Conservation (phyloP, 371 early-diverging fungal genomes). For the Mortierella sp. region DNA sequence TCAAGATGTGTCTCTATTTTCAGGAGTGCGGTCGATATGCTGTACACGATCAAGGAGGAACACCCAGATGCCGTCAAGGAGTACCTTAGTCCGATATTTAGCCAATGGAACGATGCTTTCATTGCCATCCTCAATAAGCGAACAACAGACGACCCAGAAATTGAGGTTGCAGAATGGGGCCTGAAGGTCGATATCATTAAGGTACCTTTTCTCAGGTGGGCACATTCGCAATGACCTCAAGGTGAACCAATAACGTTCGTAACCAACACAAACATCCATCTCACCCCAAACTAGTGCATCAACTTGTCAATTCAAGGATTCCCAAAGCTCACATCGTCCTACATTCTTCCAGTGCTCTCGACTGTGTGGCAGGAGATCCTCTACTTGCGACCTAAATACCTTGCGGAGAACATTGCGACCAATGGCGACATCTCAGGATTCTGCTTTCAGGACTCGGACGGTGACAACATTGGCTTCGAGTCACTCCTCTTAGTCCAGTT, state of each 20-base stretch:
- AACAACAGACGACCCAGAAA: constrained; percentile 61
- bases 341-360: constrained; percentile 67
- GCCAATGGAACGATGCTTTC: constrained; percentile 85
- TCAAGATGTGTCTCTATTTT: constrained; percentile 87
- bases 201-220: constrained; percentile 43
- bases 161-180: constrained; percentile 71
- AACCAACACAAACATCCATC: not conserved
- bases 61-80: constrained; percentile 77
- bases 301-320: constrained; percentile 74
- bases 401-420: constrained; percentile 70
- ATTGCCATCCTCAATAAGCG: constrained; percentile 71
- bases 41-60: constrained; percentile 82
- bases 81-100: constrained; percentile 82
- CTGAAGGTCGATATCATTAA: constrained; percentile 81
- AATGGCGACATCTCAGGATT: constrained; percentile 65
- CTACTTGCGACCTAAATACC: constrained; percentile 68
- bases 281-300: constrained; percentile 62
- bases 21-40: constrained; percentile 86
- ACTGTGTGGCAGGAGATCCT: constrained; percentile 79
- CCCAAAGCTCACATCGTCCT: constrained; percentile 68
- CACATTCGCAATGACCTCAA: no score
- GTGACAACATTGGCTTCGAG: constrained; percentile 83
- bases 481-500: constrained; percentile 78
- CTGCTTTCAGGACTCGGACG: constrained; percentile 80
- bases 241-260: not conserved